Conservation (phyloP, 176 grass and related monocot species). For the barley (Hordeum vulgare) region DNA sequence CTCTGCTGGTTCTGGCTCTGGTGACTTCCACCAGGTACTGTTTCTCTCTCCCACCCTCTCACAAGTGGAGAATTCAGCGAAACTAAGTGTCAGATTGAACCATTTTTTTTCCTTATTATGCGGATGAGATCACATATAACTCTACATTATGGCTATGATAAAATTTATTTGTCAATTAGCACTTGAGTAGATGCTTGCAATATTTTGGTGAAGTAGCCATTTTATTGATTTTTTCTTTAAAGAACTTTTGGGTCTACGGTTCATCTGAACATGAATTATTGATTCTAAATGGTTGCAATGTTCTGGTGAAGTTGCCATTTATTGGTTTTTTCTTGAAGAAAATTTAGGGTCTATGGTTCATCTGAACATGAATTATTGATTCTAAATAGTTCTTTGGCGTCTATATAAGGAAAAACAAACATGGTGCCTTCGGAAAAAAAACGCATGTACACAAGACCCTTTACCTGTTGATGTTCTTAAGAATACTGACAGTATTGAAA, state of each 20-base stretch:
- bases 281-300: neutral
- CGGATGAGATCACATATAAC: neutral
- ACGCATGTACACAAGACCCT: neutral
- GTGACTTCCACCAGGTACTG: conserved; percentile 91
- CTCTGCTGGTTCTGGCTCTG: conserved; percentile 87
- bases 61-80: neutral
- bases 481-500: neutral
- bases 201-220: neutral
- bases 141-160: neutral
- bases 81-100: neutral
- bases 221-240: neutral
- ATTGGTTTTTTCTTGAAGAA: neutral
- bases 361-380: too few relatives aligned
- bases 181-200: neutral
- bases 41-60: neutral
- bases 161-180: neutral
- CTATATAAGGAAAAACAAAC: neutral
- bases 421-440: neutral
- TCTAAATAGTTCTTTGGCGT: neutral
- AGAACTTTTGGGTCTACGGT: neutral
- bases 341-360: too few relatives aligned
- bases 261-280: neutral
- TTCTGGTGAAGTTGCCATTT: neutral
- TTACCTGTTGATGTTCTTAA: neutral
- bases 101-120: neutral